phyloP scores from a whole-genome alignment of 1,139 yeast genomes.

The Debaryomyces sp. region DNA sequence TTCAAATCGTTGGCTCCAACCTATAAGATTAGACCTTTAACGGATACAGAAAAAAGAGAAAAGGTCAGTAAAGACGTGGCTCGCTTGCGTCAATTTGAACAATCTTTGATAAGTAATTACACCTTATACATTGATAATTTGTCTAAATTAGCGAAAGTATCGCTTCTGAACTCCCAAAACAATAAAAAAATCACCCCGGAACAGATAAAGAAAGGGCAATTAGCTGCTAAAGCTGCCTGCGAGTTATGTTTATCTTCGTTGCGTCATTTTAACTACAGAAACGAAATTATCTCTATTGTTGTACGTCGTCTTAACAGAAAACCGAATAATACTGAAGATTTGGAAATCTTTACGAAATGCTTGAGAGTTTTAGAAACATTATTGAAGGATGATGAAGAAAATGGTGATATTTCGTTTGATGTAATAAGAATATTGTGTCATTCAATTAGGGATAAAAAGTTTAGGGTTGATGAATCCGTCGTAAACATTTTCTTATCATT shows the following conservation, averaged over 20 bases:
- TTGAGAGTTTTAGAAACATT: constrained; percentile 66
- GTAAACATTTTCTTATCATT: constrained; percentile 73
- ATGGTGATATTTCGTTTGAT: constrained; percentile 82
- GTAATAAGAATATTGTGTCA: constrained; percentile 67
- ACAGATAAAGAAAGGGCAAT: constrained; percentile 52
- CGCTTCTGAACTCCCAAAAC: constrained; percentile 43
- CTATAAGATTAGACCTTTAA: constrained; percentile 79
- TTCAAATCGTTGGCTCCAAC: constrained; percentile 88
- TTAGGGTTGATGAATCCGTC: constrained; percentile 82
- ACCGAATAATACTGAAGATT: constrained; percentile 48
- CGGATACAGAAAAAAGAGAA: constrained; percentile 79
- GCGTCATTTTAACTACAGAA: constrained; percentile 78
- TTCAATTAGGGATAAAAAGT: constrained; percentile 73
- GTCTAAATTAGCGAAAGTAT: constrained; percentile 40
- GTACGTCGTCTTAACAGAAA: constrained; percentile 65
- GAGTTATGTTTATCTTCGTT: constrained; percentile 66
- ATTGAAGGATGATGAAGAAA: constrained; percentile 68
- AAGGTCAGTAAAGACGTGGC: constrained; percentile 84
- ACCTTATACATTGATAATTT: constrained; percentile 66
- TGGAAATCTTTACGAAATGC: constrained; percentile 58
- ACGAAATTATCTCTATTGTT: constrained; percentile 67
- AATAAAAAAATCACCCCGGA: constrained; percentile 38
- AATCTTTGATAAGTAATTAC: constrained; percentile 69
- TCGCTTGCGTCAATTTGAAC: constrained; percentile 76
- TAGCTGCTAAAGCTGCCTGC: constrained; percentile 77